These are phyloP conservation scores for Pyricularia pennisetigena DNA, from an alignment of 2,329 filamentous ascomycete genomes.

Conservation along the genomic window DNA sequence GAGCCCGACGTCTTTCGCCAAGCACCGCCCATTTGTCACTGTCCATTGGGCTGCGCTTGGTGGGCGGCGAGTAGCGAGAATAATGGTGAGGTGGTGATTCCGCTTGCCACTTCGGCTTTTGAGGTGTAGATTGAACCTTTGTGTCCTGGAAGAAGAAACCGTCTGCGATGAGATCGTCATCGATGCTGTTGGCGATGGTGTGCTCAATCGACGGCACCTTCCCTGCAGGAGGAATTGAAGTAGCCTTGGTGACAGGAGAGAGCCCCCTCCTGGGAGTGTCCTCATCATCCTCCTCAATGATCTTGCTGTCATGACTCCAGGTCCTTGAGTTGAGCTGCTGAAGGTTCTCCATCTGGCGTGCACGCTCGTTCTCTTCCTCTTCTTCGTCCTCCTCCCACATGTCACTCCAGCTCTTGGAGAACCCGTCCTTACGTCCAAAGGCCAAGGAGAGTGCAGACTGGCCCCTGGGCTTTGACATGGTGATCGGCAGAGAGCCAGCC, in stretches of 20 bases:
- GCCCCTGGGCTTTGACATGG: conserved; percentile 64
- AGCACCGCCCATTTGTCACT: conserved; percentile 85
- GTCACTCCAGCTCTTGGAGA: conserved; percentile 99
- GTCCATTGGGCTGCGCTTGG: conserved; percentile 40
- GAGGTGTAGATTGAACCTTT: conserved; percentile 24
- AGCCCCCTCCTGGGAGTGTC: conserved; percentile 31
- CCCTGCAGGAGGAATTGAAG: conserved; percentile 27
- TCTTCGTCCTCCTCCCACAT: conserved; percentile 91
- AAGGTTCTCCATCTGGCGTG: conserved; percentile 47
- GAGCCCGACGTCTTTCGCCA: conserved; percentile 71
- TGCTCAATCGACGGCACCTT: conserved; percentile 25
- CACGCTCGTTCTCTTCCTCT: conserved; percentile 55
- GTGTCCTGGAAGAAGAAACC: conserved; percentile 67
- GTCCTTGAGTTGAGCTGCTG: conserved; percentile 64
- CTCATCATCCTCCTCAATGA: conserved; percentile 28
- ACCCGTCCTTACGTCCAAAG: conserved; percentile 67
- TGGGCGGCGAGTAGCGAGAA: conserved; percentile 53
- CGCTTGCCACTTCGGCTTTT: conserved; percentile 20
- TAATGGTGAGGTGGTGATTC: conserved; percentile 21
- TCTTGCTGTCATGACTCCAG: conserved; percentile 69
- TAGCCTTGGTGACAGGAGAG: conserved; percentile 30
- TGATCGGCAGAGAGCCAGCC: conserved; percentile 67
- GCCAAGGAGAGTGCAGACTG: conserved; percentile 65
- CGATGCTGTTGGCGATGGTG: conserved; percentile 37
- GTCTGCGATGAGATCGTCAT: conserved; percentile 58